A percentile compares a stretch with the other conserved stretches of the same genome.
phyloP scores from a whole-genome alignment of 2,329 filamentous ascomycete species.

The Fusarium verrucosum region DNA sequence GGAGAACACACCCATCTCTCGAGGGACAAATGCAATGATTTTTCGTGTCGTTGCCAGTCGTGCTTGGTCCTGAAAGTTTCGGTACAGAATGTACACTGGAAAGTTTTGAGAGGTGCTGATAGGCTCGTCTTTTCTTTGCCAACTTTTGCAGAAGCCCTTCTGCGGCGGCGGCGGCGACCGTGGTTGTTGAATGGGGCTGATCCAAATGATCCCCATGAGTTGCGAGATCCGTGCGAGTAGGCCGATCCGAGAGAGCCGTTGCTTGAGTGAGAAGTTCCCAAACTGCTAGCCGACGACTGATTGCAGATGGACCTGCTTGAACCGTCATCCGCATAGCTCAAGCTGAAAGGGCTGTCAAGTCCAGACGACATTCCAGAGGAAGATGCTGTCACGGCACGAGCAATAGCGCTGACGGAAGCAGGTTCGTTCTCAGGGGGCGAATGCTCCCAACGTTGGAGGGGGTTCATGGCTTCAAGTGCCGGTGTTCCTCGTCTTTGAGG shows the following conservation, averaged over 20 bases:
- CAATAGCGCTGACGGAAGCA: conserved; percentile 67
- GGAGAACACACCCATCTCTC: conserved; percentile 73
- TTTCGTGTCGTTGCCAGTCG: conserved; percentile 77
- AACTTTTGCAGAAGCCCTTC: conserved; percentile 52
- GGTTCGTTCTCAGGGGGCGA: conserved; percentile 69
- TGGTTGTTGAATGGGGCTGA: conserved; percentile 55
- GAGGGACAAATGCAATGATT: conserved; percentile 71
- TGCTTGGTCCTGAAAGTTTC: conserved; percentile 74
- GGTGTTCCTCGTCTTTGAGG: conserved; percentile 68
- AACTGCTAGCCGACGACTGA: conserved; percentile 67
- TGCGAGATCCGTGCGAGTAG: conserved; percentile 66
- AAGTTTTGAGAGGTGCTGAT: conserved; percentile 61
- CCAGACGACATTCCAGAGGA: conserved; percentile 63
- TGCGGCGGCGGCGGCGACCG: conserved; percentile 61
- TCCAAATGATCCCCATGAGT: conserved; percentile 63
- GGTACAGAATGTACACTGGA: conserved; percentile 75
- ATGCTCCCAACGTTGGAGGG: conserved; percentile 66
- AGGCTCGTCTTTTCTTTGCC: conserved; percentile 51
- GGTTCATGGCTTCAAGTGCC: conserved; percentile 63
- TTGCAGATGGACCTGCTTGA: conserved; percentile 67
- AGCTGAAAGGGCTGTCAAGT: conserved; percentile 65
- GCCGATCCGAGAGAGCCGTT: conserved; percentile 67
- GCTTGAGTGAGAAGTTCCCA: conserved; percentile 69
- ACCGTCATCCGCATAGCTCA: conserved; percentile 69
- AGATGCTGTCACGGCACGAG: conserved; percentile 64